These are phyloP conservation scores for Solanum virginianum DNA, from an alignment of 257 asterid species.

Conservation along the genomic window DNA sequence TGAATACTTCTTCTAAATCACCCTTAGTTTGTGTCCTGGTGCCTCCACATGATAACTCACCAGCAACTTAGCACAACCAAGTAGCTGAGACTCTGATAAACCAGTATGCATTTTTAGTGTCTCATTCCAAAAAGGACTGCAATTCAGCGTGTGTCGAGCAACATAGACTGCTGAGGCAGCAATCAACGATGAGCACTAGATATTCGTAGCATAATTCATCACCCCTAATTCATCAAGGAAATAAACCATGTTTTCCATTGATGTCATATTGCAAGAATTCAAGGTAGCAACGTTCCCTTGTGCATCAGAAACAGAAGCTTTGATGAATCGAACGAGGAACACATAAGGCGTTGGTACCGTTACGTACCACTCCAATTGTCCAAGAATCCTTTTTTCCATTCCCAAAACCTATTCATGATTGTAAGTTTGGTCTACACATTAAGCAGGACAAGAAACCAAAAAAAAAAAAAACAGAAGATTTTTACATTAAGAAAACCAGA, in stretches of 20 bases:
- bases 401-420: slow-evolving; percentile 34
- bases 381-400: slow-evolving; percentile 75
- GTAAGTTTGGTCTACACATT: slow-evolving; percentile 36
- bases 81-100: slow-evolving; percentile 46
- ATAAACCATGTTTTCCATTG: slow-evolving; percentile 61
- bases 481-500: background rate
- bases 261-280: background rate
- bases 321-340: slow-evolving; percentile 76
- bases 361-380: slow-evolving; percentile 58
- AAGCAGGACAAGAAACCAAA: background rate
- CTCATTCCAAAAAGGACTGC: slow-evolving; percentile 55
- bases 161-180: slow-evolving; percentile 93
- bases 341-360: slow-evolving; percentile 85
- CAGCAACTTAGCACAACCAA: slow-evolving; percentile 51
- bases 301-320: slow-evolving; percentile 49
- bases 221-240: slow-evolving; percentile 68
- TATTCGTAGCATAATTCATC: slow-evolving; percentile 57
- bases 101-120: slow-evolving; percentile 72
- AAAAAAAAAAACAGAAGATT: background rate
- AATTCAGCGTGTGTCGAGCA: slow-evolving; percentile 48
- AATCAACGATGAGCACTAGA: slow-evolving; percentile 68
- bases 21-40: slow-evolving; percentile 35
- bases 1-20: slow-evolving; percentile 45
- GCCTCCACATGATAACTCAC: slow-evolving; percentile 37
- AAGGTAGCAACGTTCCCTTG: slow-evolving; percentile 8